Percentiles rank a stretch among this genome's conserved stretches.
Evolutionary conservation across 306 rosid species (phyloP).

Genomic region (Medicago truncatula): MtrunA17r5.0-ANR NC_053044.1:43516501-43517000

Average conservation of each 20-base stretch:
- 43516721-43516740: neutral
- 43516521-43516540: neutral
- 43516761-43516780: slow-evolving; percentile 21
- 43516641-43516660: neutral
- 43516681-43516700: neutral
- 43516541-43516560: slow-evolving; percentile 23
- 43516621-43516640: neutral
- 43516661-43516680: neutral
- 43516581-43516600: slow-evolving; percentile 5
- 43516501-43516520: slow-evolving; percentile 8
- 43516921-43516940: slow-evolving; percentile 78
- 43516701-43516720: neutral
- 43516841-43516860: slow-evolving; percentile 31
- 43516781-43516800: slow-evolving; percentile 14
- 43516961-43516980: slow-evolving; percentile 90
- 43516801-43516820: slow-evolving; percentile 1
- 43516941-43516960: slow-evolving; percentile 86
- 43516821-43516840: slow-evolving; percentile 35
- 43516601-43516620: slow-evolving; percentile 13
- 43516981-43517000: slow-evolving; percentile 94
- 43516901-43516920: slow-evolving; percentile 21
- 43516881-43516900: slow-evolving; percentile 14
- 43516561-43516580: neutral
- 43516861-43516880: slow-evolving; percentile 11
- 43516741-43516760: neutral